These are phyloP conservation scores for Termitomyces sp. DNA, from an alignment of 768 basidiomycete species.

Conservation along the genomic window DNA sequence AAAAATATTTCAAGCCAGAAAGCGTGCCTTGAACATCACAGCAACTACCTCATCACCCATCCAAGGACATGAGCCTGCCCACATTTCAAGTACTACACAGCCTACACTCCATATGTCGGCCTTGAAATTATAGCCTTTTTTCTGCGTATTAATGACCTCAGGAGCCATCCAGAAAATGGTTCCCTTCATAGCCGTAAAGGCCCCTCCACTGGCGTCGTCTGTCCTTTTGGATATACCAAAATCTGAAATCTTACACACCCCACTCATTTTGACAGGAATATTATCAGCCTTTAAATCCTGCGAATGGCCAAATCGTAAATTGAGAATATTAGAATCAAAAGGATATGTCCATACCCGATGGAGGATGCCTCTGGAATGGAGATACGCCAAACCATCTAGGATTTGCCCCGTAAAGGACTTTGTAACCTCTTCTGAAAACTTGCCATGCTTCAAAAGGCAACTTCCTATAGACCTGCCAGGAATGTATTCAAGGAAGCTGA, in stretches of 20 bases:
- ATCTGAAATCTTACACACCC: slow-evolving; percentile 95
- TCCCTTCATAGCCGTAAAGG: slow-evolving; percentile 92
- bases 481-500: slow-evolving; percentile 96
- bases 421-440: slow-evolving; percentile 88
- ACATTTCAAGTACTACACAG: slow-evolving; percentile 99
- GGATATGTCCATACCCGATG: slow-evolving; percentile 60
- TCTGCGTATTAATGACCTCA: slow-evolving; percentile 83
- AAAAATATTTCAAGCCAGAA: background rate
- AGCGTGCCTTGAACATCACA: slow-evolving; percentile 87
- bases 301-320: slow-evolving; percentile 3
- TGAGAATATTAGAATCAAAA: background rate
- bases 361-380: slow-evolving; percentile 87
- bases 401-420: slow-evolving; percentile 94
- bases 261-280: slow-evolving; percentile 89
- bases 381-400: slow-evolving; percentile 84
- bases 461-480: slow-evolving; percentile 95
- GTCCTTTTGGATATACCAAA: slow-evolving; percentile 98
- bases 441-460: slow-evolving; percentile 86
- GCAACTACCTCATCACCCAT: slow-evolving; percentile 83
- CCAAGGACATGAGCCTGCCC: slow-evolving; percentile 96
- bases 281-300: slow-evolving; percentile 98
- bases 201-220: slow-evolving; percentile 79
- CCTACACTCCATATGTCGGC: slow-evolving; percentile 99
- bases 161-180: slow-evolving; percentile 99
- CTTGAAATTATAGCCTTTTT: slow-evolving; percentile 93